A percentile compares a stretch with the other conserved stretches of the same genome.
Evolutionary conservation across 2,329 filamentous ascomycete genomes (phyloP).

Genomic region (Pseudodiploospora longispora): DNA sequence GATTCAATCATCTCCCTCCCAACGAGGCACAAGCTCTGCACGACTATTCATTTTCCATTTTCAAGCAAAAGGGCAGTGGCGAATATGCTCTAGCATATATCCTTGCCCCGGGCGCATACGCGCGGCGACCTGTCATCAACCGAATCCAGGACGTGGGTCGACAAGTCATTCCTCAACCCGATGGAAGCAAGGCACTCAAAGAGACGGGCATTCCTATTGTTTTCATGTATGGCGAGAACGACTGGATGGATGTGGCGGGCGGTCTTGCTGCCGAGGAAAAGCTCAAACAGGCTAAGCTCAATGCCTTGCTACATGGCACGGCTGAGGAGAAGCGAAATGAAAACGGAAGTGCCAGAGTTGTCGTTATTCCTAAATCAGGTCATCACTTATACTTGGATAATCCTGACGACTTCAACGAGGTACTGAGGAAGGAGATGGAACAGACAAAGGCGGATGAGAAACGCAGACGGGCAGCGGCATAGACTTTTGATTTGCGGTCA

Average conservation of each 20-base stretch:
- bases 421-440: conserved; percentile 45
- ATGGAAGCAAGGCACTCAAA: conserved; percentile 18
- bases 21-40: conserved; percentile 80
- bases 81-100: conserved; percentile 92
- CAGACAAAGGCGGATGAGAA: conserved; percentile 32
- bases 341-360: conserved; percentile 73
- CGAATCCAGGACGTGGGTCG: conserved; percentile 80
- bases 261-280: conserved; percentile 74
- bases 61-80: conserved; percentile 83
- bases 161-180: conserved; percentile 41
- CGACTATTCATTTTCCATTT: conserved; percentile 89
- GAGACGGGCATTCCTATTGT: conserved; percentile 73
- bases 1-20: conserved; percentile 79
- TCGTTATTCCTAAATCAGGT: conserved; percentile 59
- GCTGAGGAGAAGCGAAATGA: conserved; percentile 63
- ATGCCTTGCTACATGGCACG: conserved; percentile 52
- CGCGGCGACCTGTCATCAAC: conserved; percentile 77
- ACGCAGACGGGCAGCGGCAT: conserved; percentile 12
- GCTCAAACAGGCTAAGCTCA: conserved; percentile 58
- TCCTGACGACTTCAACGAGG: conserved; percentile 47
- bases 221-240: conserved; percentile 93
- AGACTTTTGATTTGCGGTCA: background rate
- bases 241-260: conserved; percentile 96
- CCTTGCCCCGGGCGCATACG: conserved; percentile 87
- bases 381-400: conserved; percentile 56